A percentile compares a stretch with the other conserved stretches of the same genome.
Conservation (phyloP, 2,329 filamentous ascomycete species). For the Nigrograna mackinnonii region DNA sequence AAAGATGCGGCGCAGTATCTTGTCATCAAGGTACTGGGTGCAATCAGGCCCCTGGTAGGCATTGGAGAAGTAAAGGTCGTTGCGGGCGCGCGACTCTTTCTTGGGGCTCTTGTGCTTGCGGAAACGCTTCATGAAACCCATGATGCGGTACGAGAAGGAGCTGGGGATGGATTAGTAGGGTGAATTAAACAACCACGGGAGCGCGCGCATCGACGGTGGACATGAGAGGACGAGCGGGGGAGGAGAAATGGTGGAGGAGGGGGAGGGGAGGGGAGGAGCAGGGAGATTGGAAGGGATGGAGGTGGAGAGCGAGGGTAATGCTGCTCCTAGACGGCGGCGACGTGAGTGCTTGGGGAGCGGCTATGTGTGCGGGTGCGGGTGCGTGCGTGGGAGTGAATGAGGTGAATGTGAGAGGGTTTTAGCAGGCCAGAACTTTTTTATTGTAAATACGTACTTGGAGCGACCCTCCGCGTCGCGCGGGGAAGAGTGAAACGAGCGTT, state of each 20-base stretch:
- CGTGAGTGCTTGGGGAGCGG: not conserved
- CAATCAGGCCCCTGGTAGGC: constrained; percentile 45
- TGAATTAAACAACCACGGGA: constrained; percentile 10
- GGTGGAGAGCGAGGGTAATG: not conserved
- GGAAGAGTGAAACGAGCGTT: constrained; percentile 23
- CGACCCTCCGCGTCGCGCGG: constrained; percentile 24
- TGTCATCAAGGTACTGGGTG: constrained; percentile 60
- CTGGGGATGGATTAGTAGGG: constrained; percentile 20
- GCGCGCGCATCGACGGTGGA: constrained; percentile 15
- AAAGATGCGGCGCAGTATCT: constrained; percentile 79
- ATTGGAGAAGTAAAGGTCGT: constrained; percentile 30
- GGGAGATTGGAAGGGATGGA: not conserved
- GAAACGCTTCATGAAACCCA: constrained; percentile 56
- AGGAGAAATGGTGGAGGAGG: constrained; percentile 2
- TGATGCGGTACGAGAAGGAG: constrained; percentile 37
- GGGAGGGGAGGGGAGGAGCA: not conserved
- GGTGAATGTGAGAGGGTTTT: too few relatives aligned
- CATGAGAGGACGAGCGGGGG: not conserved
- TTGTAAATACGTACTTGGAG: constrained; percentile 24
- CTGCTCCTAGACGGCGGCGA: too few relatives aligned
- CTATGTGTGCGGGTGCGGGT: not conserved
- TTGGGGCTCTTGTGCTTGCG: constrained; percentile 48
- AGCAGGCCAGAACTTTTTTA: constrained; percentile 2
- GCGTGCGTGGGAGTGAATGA: constrained; percentile 1
- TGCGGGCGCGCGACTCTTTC: constrained; percentile 35